Percentiles rank a stretch among this genome's conserved stretches.
Evolutionary conservation across 2,329 filamentous ascomycete genomes (phyloP).

Genomic region (Lecanicillium sp.): DNA sequence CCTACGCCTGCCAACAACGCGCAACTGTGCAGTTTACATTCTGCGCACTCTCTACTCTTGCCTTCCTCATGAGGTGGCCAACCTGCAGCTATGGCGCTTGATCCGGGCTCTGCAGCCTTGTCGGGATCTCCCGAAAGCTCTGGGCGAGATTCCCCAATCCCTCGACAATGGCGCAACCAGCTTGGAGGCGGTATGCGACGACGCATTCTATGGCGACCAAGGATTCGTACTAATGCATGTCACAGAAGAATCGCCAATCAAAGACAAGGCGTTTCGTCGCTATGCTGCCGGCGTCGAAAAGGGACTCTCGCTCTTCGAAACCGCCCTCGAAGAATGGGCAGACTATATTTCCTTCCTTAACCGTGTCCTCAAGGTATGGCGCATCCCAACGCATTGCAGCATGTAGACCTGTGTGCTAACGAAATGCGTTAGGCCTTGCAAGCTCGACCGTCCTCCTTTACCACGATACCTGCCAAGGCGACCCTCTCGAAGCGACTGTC

Average conservation of each 20-base stretch:
- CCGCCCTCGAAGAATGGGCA: constrained; percentile 93
- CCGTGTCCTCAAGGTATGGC: constrained; percentile 71
- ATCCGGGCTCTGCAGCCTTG: constrained; percentile 47
- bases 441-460: constrained; percentile 65
- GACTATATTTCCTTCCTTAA: constrained; percentile 98
- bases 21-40: neutral
- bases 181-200: constrained; percentile 62
- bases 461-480: constrained; percentile 71
- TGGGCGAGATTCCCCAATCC: constrained; percentile 68
- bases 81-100: constrained; percentile 52
- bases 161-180: constrained; percentile 70
- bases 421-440: constrained; percentile 64
- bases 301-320: constrained; percentile 84
- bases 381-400: neutral
- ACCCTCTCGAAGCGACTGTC: constrained; percentile 83
- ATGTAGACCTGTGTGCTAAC: constrained; percentile 5
- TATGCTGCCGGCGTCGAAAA: constrained; percentile 86
- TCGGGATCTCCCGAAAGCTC: constrained; percentile 75
- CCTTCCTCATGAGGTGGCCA: constrained; percentile 8
- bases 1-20: constrained; percentile 6
- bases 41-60: constrained; percentile 6
- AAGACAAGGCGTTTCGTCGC: constrained; percentile 69
- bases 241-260: constrained; percentile 46
- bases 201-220: constrained; percentile 7
- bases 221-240: neutral